Base-by-base conservation (phyloP, 768 basidiomycete species). In the Boletus speciosus region DNA sequence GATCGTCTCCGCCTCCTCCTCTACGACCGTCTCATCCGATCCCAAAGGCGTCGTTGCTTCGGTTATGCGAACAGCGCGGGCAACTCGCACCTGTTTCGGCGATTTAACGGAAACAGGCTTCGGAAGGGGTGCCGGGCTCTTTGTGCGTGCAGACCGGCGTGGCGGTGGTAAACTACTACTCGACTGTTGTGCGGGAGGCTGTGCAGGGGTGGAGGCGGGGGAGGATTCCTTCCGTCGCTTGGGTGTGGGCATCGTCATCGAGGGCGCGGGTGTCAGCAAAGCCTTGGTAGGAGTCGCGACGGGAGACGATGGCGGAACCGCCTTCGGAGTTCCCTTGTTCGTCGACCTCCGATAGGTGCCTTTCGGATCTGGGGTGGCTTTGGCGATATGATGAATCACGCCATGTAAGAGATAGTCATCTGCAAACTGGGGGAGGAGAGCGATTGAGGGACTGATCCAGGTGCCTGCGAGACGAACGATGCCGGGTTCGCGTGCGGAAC, bases 391-490 rank as follows among this genome's bases (percentile, higher is more conserved):
- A 39, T 79, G 70, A 57, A 92, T 81, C 59, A 91, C 76, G 4
- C 77, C 71, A 6, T 71, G 74, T 7, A 98, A 74, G 16, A 70
- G 71, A 63, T 97, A 98, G 6, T 76, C 73, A 4, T 78, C 76
- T 6, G 90, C 91, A 34, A 96, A 75, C 6, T 65, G 56, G 6
- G 68, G 57, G 58, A 78, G 76, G 39, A 81, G 68, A 1, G 94
- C 94, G 9, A 85, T 67, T 6, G 78, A 65, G 31, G 85, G 76
- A 52, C 79, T 77, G 56, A 92, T 84, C 94, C 94, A 98, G 31
- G 85, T 88, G 14, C 94, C 94, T 3, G 94, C 94, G 51, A 98
- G 84, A 58, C 93, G 81, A 49, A 88, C 82, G 64, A 83, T 77
- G 46, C 68, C 61, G 8, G 77, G 71, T 31, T 85, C 84, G 52